phyloP scores from a whole-genome alignment of 2,329 filamentous ascomycete genomes.

The Ceratocystiopsis brevicomis region DNA sequence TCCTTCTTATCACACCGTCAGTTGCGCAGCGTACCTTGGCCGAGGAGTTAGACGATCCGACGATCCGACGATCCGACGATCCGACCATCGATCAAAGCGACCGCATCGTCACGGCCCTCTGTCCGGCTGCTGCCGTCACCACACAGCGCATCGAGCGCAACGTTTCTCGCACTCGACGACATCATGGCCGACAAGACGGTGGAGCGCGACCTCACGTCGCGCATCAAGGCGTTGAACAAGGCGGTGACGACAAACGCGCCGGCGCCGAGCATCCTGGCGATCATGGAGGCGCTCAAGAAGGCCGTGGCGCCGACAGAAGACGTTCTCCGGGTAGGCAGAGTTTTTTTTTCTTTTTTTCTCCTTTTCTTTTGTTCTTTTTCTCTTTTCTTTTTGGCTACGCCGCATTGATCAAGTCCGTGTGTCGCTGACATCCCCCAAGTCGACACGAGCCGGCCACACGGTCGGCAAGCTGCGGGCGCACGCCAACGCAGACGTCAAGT shows the following conservation, averaged over 20 bases:
- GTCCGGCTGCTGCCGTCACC: too few relatives aligned
- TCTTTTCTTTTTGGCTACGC: neutral
- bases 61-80: too few relatives aligned
- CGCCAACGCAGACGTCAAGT: constrained; percentile 61
- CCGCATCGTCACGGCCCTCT: too few relatives aligned
- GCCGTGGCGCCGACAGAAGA: constrained; percentile 76
- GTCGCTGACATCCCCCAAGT: constrained; percentile 20
- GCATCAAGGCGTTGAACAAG: constrained; percentile 64
- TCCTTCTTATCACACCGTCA: too few relatives aligned
- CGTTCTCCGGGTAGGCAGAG: constrained; percentile 51
- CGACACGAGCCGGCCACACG: constrained; percentile 77
- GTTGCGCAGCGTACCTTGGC: too few relatives aligned
- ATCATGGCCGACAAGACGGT: constrained; percentile 22
- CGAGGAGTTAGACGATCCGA: too few relatives aligned
- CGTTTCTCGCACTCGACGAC: too few relatives aligned
- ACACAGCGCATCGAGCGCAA: too few relatives aligned
- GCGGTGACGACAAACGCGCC: constrained; percentile 59
- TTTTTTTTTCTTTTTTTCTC: neutral
- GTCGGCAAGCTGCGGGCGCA: constrained; percentile 68
- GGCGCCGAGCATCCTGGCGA: constrained; percentile 46
- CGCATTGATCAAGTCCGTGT: too few relatives aligned
- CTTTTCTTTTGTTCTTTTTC: neutral
- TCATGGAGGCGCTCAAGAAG: constrained; percentile 63
- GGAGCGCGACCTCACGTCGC: constrained; percentile 59
- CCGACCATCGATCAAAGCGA: too few relatives aligned